Base-by-base conservation (phyloP, 495 filamentous ascomycete species). In the Aspergillus haitiensis region DNA sequence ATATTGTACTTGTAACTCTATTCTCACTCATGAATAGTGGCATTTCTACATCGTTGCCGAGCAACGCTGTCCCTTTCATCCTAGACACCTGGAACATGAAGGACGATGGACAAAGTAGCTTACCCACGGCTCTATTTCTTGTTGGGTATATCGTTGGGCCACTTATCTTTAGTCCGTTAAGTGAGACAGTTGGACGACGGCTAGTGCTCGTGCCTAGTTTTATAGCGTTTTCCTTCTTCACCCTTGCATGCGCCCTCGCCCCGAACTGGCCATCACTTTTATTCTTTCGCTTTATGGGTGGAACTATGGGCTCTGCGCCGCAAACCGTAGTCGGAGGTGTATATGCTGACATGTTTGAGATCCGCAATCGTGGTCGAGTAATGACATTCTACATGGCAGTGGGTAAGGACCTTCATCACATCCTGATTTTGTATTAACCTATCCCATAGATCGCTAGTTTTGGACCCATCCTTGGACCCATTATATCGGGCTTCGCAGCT, bases 91-190 rank as follows among this genome's bases (percentile, higher is more conserved):
- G 77, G 60, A 37, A 67, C 49, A 52, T 69, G 31, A 58, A 61
- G 75, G 74, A 69, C 15, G 36, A 75, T 58, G 52, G 65, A 7
- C 77, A 84, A 40, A 78, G 84, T 40, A 84, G 88, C 16, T 76
- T 94, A 7, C 90, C 90, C 10, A 90, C 88, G 0, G 89, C 88
- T 0, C 82, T 92, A 1, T 94, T 85, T 58, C 75, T 92, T 0
- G 77, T 92, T 27, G 90, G 88, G 34, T 91, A 89, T 61, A 76
- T 86, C 11, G 67, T 88, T 12, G 88, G 87, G 0, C 86, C 88
- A 2, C 53, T 90, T 10, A 58, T 86, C 5, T 89, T 86, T 70
- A 87, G 86, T 2, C 88, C 89, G 0, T 65, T 91, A 10, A 89
- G 84, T 62, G 89, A 92, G 64, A 81, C 85, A 1, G 84, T 87